Evolutionary conservation across 2,329 filamentous ascomycete genomes (phyloP).

Genomic region (Raffaelea ambrosiae): DNA sequence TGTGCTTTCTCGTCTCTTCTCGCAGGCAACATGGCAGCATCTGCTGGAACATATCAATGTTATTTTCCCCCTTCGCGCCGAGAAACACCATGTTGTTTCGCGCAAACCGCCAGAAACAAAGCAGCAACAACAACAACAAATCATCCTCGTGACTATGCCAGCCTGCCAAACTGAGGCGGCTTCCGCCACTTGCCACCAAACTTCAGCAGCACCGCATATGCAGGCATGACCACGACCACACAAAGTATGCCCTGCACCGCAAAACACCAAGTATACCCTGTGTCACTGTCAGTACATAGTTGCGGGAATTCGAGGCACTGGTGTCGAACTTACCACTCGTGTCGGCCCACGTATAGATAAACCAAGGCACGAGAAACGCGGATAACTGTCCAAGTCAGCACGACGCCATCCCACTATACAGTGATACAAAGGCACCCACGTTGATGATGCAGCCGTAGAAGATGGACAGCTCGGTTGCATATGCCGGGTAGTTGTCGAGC

Average conservation of each 20-base stretch:
- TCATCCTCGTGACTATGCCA: no score
- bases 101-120: no score
- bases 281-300: neutral
- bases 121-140: no score
- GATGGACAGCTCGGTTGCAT: constrained; percentile 44
- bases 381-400: constrained; percentile 19
- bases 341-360: constrained; percentile 39
- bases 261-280: constrained; percentile 43
- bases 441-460: constrained; percentile 48
- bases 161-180: constrained; percentile 1
- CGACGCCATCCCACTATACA: neutral
- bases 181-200: constrained; percentile 2
- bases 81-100: no score
- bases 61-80: no score
- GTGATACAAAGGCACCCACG: constrained; percentile 1
- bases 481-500: constrained; percentile 45
- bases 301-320: neutral
- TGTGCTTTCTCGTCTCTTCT: no score
- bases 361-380: constrained; percentile 37
- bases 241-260: constrained; percentile 37
- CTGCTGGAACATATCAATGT: no score
- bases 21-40: no score
- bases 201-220: constrained; percentile 4
- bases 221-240: constrained; percentile 4
- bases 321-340: constrained; percentile 10